Percentiles rank a stretch among this genome's conserved stretches.
These are phyloP conservation scores for Colletotrichum caudatum DNA, from an alignment of 2,329 filamentous ascomycete species.

Conservation along the genomic window DNA sequence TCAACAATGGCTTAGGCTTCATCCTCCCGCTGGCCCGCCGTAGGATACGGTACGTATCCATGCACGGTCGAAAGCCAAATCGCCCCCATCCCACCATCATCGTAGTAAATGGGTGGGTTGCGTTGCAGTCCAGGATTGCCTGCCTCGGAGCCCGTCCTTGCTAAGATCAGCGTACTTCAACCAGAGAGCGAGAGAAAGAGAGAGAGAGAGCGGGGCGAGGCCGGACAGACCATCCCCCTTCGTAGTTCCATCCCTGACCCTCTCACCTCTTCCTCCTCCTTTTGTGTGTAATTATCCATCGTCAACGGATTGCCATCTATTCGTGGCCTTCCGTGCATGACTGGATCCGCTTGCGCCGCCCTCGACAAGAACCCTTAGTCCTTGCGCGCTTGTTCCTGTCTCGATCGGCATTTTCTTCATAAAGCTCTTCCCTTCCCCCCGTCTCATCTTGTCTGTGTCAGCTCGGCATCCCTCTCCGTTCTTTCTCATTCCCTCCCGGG, in stretches of 20 bases:
- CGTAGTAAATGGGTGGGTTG: conserved; percentile 17
- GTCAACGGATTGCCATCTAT: conserved; percentile 21
- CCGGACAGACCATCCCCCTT: conserved; percentile 19
- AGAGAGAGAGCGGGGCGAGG: not conserved
- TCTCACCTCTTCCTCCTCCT: conserved; percentile 4
- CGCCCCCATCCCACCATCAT: conserved; percentile 24
- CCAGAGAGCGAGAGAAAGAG: not conserved
- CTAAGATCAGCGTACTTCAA: conserved; percentile 29
- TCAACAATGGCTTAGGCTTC: conserved; percentile 22
- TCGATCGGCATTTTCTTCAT: conserved; percentile 29
- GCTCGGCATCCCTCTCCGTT: conserved; percentile 19
- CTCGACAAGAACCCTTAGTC: conserved; percentile 39
- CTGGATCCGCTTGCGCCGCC: conserved; percentile 29
- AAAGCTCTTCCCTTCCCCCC: conserved; percentile 26
- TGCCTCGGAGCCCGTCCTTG: conserved; percentile 19
- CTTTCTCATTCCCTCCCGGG: conserved; percentile 25
- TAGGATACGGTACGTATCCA: conserved; percentile 24
- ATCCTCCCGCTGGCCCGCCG: conserved; percentile 17
- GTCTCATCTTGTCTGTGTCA: conserved; percentile 3
- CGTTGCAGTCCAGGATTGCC: conserved; percentile 32
- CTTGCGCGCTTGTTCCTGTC: conserved; percentile 22
- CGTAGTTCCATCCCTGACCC: conserved; percentile 16
- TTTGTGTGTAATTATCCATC: conserved; percentile 39
- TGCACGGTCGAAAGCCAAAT: conserved; percentile 38
- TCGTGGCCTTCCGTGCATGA: conserved; percentile 31